phyloP scores from a whole-genome alignment of 805 yeast species.

The Teunomyces cretensis region DNA sequence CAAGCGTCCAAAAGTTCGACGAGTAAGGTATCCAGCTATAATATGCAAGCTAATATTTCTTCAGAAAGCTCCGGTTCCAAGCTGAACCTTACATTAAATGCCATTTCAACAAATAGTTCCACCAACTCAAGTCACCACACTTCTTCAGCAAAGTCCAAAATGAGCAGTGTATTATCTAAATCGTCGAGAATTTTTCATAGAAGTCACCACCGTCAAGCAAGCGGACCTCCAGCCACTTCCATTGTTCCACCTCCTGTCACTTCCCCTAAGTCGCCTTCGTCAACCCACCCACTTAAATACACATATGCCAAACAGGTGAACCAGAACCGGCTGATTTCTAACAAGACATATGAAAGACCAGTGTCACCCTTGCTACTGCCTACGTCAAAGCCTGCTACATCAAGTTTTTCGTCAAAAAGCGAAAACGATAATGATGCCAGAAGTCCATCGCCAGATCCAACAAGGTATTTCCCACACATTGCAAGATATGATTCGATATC shows the following conservation, averaged over 20 bases:
- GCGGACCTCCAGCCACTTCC: constrained; percentile 1
- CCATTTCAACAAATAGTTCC: constrained; percentile 2
- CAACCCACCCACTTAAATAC: constrained; percentile 17
- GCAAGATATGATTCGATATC: neutral
- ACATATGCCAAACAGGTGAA: constrained; percentile 35
- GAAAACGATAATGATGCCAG: neutral
- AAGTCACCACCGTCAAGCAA: constrained; percentile 13
- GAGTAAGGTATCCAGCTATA: neutral
- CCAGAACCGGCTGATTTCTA: constrained; percentile 30
- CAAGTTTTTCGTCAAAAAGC: neutral
- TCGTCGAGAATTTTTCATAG: constrained; percentile 28
- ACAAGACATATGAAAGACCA: constrained; percentile 16
- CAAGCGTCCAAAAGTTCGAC: neutral
- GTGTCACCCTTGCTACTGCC: constrained; percentile 17
- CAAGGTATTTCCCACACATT: constrained; percentile 2
- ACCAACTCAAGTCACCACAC: neutral
- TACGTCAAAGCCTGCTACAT: neutral
- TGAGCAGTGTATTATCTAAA: constrained; percentile 27
- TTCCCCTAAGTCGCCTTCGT: constrained; percentile 5
- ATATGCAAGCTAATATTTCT: neutral
- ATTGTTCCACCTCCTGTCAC: constrained; percentile 2
- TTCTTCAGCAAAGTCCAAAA: constrained; percentile 6
- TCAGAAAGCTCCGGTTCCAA: neutral
- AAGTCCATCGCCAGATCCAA: constrained; percentile 1
- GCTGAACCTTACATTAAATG: constrained; percentile 1